These are phyloP conservation scores for Avena insularis DNA, from an alignment of 176 grass and related monocot species.

Conservation along the genomic window DNA sequence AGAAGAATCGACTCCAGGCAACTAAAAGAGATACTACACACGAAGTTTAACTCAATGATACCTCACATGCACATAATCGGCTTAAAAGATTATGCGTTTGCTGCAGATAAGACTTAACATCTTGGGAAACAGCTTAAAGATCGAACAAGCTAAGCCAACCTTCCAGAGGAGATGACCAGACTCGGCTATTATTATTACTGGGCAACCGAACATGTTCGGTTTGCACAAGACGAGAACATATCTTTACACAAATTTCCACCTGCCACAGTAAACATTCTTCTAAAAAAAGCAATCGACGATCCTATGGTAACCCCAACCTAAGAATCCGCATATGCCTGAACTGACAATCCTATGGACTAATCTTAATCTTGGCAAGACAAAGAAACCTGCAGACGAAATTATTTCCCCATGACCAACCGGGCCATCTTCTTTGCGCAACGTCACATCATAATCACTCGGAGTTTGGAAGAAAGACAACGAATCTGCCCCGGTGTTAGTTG, in stretches of 20 bases:
- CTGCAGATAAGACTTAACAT: neutral
- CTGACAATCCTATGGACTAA: neutral
- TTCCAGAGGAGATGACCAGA: neutral
- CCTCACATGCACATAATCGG: neutral
- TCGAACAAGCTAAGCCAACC: neutral
- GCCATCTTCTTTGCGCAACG: neutral
- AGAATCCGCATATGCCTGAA: neutral
- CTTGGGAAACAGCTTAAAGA: neutral
- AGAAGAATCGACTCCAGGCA: too few species aligned
- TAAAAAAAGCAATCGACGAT: too few species aligned
- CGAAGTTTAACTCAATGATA: neutral
- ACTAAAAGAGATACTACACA: too few species aligned
- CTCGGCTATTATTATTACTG: neutral
- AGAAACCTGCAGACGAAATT: neutral
- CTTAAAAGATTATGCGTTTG: slow-evolving; percentile 31
- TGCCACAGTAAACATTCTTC: too few species aligned
- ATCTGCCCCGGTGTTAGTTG: neutral
- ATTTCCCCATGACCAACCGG: neutral
- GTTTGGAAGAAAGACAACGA: neutral
- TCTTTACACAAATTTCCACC: slow-evolving; percentile 7
- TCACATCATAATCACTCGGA: neutral
- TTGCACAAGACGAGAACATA: neutral
- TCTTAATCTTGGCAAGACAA: neutral
- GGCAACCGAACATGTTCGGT: neutral
- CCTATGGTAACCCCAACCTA: too few species aligned